Evolutionary conservation across 805 yeast genomes (phyloP).

Genomic region (Candida loeiensis): DNA sequence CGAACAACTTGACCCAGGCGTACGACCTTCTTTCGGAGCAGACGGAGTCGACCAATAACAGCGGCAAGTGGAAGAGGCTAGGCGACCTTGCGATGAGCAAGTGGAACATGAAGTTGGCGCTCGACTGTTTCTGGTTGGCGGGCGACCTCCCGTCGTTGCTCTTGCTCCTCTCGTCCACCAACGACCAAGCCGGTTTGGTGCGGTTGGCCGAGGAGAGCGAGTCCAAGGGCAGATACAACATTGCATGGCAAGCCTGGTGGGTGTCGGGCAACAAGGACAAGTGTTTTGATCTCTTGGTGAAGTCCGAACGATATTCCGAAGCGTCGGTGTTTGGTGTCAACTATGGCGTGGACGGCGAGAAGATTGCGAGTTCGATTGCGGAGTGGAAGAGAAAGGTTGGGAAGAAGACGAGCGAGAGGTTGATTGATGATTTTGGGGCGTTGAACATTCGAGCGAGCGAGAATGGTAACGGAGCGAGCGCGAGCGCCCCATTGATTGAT

Average conservation of each 20-base stretch:
- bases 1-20: conserved; percentile 72
- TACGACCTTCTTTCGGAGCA: conserved; percentile 41
- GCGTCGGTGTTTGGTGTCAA: conserved; percentile 79
- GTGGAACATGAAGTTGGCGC: conserved; percentile 82
- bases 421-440: conserved; percentile 40
- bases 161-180: conserved; percentile 77
- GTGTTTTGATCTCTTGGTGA: conserved; percentile 62
- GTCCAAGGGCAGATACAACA: conserved; percentile 74
- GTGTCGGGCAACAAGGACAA: conserved; percentile 63
- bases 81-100: conserved; percentile 81
- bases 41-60: conserved; percentile 24
- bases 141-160: conserved; percentile 79
- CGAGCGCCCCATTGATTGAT: conserved; percentile 17
- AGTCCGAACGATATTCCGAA: conserved; percentile 72
- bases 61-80: conserved; percentile 76
- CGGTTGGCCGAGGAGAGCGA: conserved; percentile 66
- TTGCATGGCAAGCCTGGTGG: conserved; percentile 94
- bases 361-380: conserved; percentile 45
- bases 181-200: conserved; percentile 57
- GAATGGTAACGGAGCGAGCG: too few species aligned
- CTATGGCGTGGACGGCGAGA: conserved; percentile 47
- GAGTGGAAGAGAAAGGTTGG: conserved; percentile 66
- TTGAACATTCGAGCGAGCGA: too few species aligned
- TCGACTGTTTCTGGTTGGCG: conserved; percentile 72
- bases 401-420: conserved; percentile 58